These are phyloP conservation scores for Fusarium sulawesiense DNA, from an alignment of 2,329 filamentous ascomycete species.

Conservation along the genomic window DNA sequence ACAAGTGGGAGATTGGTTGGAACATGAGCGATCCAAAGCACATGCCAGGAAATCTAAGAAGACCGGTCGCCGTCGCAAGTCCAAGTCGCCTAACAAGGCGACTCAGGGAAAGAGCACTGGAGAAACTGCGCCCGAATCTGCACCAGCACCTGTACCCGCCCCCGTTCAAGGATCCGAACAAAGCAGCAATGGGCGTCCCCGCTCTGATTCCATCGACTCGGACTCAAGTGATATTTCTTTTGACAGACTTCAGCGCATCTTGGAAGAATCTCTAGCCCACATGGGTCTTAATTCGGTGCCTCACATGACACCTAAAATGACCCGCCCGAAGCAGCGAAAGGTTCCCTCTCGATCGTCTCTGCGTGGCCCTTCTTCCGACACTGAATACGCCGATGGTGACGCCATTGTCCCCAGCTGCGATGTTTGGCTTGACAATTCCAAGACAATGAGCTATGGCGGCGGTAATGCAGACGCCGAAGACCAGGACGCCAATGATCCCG, in stretches of 20 bases:
- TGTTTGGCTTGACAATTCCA: constrained; percentile 87
- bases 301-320: constrained; percentile 55
- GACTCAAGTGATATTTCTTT: constrained; percentile 79
- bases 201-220: constrained; percentile 69
- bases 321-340: constrained; percentile 56
- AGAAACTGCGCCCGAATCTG: constrained; percentile 11
- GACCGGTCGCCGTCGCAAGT: constrained; percentile 55
- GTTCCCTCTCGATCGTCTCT: constrained; percentile 51
- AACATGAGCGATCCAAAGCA: constrained; percentile 77
- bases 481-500: constrained; percentile 41
- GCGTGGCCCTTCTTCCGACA: constrained; percentile 78
- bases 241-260: constrained; percentile 82
- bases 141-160: constrained; percentile 15
- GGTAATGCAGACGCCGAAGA: constrained; percentile 57
- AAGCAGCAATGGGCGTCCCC: constrained; percentile 43
- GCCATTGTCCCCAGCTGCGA: constrained; percentile 86
- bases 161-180: constrained; percentile 39
- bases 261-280: constrained; percentile 72
- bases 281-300: constrained; percentile 62
- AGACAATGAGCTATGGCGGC: constrained; percentile 81
- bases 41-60: constrained; percentile 59
- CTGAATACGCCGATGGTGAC: constrained; percentile 85
- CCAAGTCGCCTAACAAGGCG: constrained; percentile 52
- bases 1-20: constrained; percentile 85
- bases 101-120: constrained; percentile 41